These are phyloP conservation scores for Cystobasidium pallidum DNA, from an alignment of 1,284 basidiomycete species.

Conservation along the genomic window DNA sequence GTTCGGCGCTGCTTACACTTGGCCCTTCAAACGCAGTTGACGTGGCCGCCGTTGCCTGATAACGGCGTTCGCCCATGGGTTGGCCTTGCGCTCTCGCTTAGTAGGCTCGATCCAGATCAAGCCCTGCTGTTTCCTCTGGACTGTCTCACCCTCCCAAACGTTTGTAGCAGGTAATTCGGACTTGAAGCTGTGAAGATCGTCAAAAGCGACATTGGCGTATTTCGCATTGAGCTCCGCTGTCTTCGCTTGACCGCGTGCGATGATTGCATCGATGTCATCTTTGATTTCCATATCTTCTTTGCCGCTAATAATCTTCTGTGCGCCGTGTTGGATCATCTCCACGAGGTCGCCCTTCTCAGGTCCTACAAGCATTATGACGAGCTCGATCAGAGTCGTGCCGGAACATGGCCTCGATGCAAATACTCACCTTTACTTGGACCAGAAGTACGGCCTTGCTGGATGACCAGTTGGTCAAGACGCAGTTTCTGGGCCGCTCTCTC, in stretches of 20 bases:
- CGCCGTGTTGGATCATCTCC: slow-evolving; percentile 98
- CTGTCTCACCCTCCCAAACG: slow-evolving; percentile 97
- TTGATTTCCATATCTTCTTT: slow-evolving; percentile 71
- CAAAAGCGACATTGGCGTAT: slow-evolving; percentile 89
- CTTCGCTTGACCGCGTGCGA: slow-evolving; percentile 85
- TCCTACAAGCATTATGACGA: slow-evolving; percentile 51
- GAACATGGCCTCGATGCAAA: neutral
- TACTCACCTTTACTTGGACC: slow-evolving; percentile 56
- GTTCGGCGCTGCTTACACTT: slow-evolving; percentile 17
- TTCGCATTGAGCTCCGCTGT: slow-evolving; percentile 87
- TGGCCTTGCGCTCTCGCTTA: slow-evolving; percentile 93
- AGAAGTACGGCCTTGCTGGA: slow-evolving; percentile 84
- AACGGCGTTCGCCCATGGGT: slow-evolving; percentile 69
- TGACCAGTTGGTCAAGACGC: slow-evolving; percentile 93
- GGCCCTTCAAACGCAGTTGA: slow-evolving; percentile 36
- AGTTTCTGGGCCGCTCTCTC: slow-evolving; percentile 97
- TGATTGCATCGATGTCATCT: slow-evolving; percentile 94
- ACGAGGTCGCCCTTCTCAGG: slow-evolving; percentile 90
- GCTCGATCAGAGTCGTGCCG: neutral
- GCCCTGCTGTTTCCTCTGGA: slow-evolving; percentile 72
- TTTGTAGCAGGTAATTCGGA: slow-evolving; percentile 81
- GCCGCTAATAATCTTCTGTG: slow-evolving; percentile 91
- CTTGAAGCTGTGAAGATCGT: slow-evolving; percentile 97
- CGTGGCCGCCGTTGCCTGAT: slow-evolving; percentile 30
- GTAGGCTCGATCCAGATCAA: slow-evolving; percentile 86